Evolutionary conservation across 2,329 filamentous ascomycete genomes (phyloP).

Genomic region (Thermothelomyces thermophilus): DNA sequence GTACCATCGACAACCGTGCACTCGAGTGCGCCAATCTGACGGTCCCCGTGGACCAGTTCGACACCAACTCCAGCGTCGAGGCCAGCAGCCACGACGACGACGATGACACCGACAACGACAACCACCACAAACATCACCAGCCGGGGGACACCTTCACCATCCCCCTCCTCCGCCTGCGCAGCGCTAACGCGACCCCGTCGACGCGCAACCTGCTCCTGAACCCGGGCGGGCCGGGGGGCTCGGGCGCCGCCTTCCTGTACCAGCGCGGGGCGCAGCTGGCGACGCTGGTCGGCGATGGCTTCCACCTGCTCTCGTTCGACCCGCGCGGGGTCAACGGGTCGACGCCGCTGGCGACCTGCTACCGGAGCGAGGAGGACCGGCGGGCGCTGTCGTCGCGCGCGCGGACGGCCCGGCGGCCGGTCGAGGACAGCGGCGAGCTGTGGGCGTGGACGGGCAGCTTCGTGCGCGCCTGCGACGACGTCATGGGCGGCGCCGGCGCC

Average conservation of each 20-base stretch:
- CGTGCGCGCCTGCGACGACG: constrained; percentile 37
- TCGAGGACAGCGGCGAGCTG: constrained; percentile 33
- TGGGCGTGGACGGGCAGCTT: constrained; percentile 38
- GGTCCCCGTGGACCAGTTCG: constrained; percentile 43
- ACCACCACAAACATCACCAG: constrained; percentile 22
- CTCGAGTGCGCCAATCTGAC: constrained; percentile 39
- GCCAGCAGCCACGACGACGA: too few relatives aligned
- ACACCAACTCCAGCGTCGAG: constrained; percentile 25
- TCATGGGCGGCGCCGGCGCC: constrained; percentile 36
- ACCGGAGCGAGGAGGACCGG: constrained; percentile 30
- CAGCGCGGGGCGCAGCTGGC: constrained; percentile 32
- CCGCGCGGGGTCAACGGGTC: constrained; percentile 40
- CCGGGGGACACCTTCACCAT: constrained; percentile 38
- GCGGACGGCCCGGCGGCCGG: constrained; percentile 24
- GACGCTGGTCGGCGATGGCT: constrained; percentile 36
- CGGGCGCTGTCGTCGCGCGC: constrained; percentile 22
- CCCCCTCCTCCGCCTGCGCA: constrained; percentile 40
- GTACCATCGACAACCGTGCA: constrained; percentile 30
- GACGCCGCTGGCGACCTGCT: constrained; percentile 34
- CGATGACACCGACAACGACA: too few relatives aligned
- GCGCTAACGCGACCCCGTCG: constrained; percentile 36
- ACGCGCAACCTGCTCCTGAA: constrained; percentile 40
- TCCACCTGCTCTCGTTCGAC: constrained; percentile 43
- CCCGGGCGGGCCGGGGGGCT: constrained; percentile 42
- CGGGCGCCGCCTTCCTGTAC: constrained; percentile 35